Percentiles rank a stretch among this genome's conserved stretches.
phyloP scores from a whole-genome alignment of 371 early-diverging fungal genomes.

The Syncephalastrum sp. region DNA sequence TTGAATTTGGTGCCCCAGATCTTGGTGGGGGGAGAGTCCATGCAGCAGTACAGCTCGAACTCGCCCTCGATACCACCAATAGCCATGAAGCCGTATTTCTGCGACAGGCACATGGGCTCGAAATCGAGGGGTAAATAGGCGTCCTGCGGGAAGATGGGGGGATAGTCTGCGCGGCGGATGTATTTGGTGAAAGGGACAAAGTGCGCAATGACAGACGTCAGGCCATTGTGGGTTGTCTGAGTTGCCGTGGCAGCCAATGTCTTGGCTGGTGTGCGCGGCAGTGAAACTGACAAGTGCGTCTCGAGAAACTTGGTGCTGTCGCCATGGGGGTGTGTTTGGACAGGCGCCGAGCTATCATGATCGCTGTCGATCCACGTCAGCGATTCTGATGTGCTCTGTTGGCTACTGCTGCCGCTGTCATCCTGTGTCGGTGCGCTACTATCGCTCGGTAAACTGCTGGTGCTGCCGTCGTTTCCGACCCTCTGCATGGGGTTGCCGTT shows the following conservation, averaged over 20 bases:
- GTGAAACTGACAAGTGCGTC: slow-evolving; percentile 16
- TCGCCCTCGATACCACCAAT: slow-evolving; percentile 51
- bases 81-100: slow-evolving; percentile 57
- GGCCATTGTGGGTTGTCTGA: slow-evolving; percentile 6
- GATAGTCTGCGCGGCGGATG: slow-evolving; percentile 36
- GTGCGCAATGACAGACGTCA: slow-evolving; percentile 14
- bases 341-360: slow-evolving; percentile 1
- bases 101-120: slow-evolving; percentile 50
- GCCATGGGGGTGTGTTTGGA: neutral
- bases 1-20: slow-evolving; percentile 42
- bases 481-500: neutral
- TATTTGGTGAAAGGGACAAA: slow-evolving; percentile 47
- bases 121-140: slow-evolving; percentile 32
- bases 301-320: slow-evolving; percentile 14
- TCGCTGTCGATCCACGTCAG: slow-evolving; percentile 28
- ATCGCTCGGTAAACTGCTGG: neutral
- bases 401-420: too few species aligned
- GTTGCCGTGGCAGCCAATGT: neutral
- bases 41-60: slow-evolving; percentile 52
- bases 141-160: slow-evolving; percentile 23
- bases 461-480: neutral
- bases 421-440: slow-evolving; percentile 7
- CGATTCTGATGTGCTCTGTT: neutral
- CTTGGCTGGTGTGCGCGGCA: neutral
- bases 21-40: slow-evolving; percentile 32